Conservation (phyloP, 2,329 filamentous ascomycete genomes). For the Trichoderma sp. region DNA sequence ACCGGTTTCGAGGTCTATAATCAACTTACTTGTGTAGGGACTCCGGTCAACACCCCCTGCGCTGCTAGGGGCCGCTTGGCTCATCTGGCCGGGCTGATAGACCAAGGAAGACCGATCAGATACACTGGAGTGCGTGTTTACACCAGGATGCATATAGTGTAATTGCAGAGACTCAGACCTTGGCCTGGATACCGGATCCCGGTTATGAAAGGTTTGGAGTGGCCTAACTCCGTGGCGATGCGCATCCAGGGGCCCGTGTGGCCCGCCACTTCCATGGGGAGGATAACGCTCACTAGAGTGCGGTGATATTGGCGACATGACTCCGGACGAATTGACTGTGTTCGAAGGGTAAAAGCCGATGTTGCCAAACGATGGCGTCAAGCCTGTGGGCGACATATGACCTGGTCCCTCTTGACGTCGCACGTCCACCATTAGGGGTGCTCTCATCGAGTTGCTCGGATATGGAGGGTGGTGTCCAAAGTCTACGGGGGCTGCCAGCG, state of each 20-base stretch:
- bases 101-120: slow-evolving; percentile 47
- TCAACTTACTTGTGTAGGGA: slow-evolving; percentile 49
- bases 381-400: slow-evolving; percentile 63
- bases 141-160: slow-evolving; percentile 51
- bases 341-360: slow-evolving; percentile 60
- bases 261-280: slow-evolving; percentile 49
- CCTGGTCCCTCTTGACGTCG: slow-evolving; percentile 62
- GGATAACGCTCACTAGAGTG: slow-evolving; percentile 54
- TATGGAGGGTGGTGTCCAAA: slow-evolving; percentile 48
- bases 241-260: slow-evolving; percentile 47
- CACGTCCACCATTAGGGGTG: slow-evolving; percentile 67
- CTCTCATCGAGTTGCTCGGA: slow-evolving; percentile 56
- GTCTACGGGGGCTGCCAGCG: slow-evolving; percentile 49
- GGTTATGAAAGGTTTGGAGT: slow-evolving; percentile 56
- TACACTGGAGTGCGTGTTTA: slow-evolving; percentile 46
- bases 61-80: slow-evolving; percentile 30
- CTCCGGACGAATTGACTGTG: slow-evolving; percentile 50
- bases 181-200: slow-evolving; percentile 55
- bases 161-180: slow-evolving; percentile 58
- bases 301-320: slow-evolving; percentile 57
- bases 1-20: not conserved
- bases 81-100: slow-evolving; percentile 50
- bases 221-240: slow-evolving; percentile 48
- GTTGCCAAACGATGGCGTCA: slow-evolving; percentile 65
- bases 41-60: slow-evolving; percentile 49